phyloP scores from a whole-genome alignment of 2,329 filamentous ascomycete genomes.

The Nakataea oryzae region DNA sequence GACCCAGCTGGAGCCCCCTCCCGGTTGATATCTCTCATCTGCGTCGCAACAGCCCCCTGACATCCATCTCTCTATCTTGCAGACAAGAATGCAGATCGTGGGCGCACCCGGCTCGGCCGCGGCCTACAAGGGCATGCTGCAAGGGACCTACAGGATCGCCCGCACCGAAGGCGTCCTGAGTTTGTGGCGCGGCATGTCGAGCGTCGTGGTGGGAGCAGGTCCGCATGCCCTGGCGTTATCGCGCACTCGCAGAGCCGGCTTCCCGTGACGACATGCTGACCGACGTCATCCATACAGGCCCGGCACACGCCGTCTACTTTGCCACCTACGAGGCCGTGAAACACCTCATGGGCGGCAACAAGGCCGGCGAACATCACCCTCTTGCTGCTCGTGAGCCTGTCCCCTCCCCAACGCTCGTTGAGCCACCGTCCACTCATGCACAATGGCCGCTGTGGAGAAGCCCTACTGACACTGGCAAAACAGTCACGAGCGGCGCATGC shows the following conservation, averaged over 20 bases:
- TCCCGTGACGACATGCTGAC: constrained; percentile 13
- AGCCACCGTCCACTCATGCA: not conserved
- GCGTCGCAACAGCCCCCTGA: not conserved
- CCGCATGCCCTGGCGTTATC: not conserved
- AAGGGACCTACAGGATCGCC: constrained; percentile 88
- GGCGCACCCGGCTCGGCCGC: constrained; percentile 64
- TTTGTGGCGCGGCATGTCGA: constrained; percentile 93
- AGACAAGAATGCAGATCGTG: constrained; percentile 98
- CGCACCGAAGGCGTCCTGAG: constrained; percentile 81
- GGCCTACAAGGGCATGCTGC: constrained; percentile 81
- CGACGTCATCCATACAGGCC: constrained; percentile 44
- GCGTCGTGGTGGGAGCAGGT: constrained; percentile 93
- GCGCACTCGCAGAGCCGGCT: not conserved
- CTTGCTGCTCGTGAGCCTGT: constrained; percentile 68
- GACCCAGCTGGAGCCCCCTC: not conserved
- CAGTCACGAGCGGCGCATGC: constrained; percentile 73
- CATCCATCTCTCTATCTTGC: constrained; percentile 7
- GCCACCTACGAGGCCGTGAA: constrained; percentile 97
- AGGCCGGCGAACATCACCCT: constrained; percentile 78
- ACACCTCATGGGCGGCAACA: constrained; percentile 88
- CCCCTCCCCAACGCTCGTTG: too few species aligned
- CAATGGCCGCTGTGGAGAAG: not conserved
- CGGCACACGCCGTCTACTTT: constrained; percentile 96
- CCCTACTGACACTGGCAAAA: not conserved
- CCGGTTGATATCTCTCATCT: not conserved